Evolutionary conservation across 2,329 filamentous ascomycete genomes (phyloP).

Genomic region (Metarhizium sp.): DNA sequence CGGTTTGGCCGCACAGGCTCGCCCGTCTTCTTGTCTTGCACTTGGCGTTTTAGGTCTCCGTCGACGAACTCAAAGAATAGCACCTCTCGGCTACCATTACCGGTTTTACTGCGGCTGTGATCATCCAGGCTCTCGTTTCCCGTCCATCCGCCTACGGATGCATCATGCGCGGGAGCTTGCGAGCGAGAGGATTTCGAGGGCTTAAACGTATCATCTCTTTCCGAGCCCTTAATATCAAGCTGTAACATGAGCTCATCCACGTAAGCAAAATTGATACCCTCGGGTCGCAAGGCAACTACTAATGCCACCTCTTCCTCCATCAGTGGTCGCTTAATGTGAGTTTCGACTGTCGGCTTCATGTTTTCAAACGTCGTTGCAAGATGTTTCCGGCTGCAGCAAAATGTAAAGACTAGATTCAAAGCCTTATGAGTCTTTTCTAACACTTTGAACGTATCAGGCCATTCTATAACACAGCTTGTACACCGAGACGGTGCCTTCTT

Average conservation of each 20-base stretch:
- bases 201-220: slow-evolving; percentile 55
- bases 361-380: slow-evolving; percentile 87
- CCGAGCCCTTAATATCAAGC: slow-evolving; percentile 63
- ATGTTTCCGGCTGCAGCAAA: slow-evolving; percentile 88
- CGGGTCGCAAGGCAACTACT: slow-evolving; percentile 68
- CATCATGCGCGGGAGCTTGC: slow-evolving; percentile 41
- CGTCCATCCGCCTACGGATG: slow-evolving; percentile 47
- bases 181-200: slow-evolving; percentile 34
- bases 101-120: slow-evolving; percentile 5
- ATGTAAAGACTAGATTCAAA: slow-evolving; percentile 87
- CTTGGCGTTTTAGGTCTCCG: slow-evolving; percentile 77
- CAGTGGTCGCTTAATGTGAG: slow-evolving; percentile 64
- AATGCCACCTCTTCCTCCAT: slow-evolving; percentile 71
- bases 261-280: slow-evolving; percentile 73
- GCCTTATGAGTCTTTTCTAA: slow-evolving; percentile 73
- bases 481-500: neutral
- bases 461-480: slow-evolving; percentile 31
- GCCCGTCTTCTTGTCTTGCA: slow-evolving; percentile 61
- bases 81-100: slow-evolving; percentile 49
- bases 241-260: slow-evolving; percentile 78
- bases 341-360: slow-evolving; percentile 75
- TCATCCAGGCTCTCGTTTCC: slow-evolving; percentile 35
- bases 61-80: slow-evolving; percentile 90
- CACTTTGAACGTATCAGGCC: slow-evolving; percentile 66
- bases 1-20: slow-evolving; percentile 59